These are phyloP conservation scores for Vigna reflexopilosa DNA, from an alignment of 306 rosid genomes.

Conservation along the genomic window DNA sequence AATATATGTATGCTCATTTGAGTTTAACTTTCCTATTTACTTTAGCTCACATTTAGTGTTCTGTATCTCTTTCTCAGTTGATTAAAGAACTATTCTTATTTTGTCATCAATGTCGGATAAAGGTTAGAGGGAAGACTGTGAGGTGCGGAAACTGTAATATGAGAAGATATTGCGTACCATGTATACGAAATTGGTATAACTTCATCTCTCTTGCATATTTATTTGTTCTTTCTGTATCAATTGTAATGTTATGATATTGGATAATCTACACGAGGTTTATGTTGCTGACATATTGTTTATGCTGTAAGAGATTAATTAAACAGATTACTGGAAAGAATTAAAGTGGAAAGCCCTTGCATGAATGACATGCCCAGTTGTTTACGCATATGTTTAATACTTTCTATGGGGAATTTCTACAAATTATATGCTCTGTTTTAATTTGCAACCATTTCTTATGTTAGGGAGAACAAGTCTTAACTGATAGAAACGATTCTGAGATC, in stretches of 20 bases:
- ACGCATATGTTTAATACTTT: neutral
- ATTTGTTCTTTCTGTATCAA: neutral
- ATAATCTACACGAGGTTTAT: neutral
- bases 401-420: neutral
- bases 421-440: neutral
- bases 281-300: neutral
- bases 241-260: constrained; percentile 10
- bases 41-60: too few relatives aligned
- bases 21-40: too few relatives aligned
- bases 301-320: neutral
- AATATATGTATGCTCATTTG: too few relatives aligned
- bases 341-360: neutral
- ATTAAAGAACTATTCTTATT: too few relatives aligned
- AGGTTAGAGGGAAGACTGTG: constrained; percentile 74
- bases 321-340: neutral
- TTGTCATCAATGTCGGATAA: constrained; percentile 94
- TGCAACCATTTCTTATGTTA: neutral
- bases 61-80: too few relatives aligned
- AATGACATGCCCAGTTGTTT: neutral
- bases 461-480: neutral
- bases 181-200: constrained; percentile 62
- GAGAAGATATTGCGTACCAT: constrained; percentile 69
- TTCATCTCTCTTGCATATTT: neutral
- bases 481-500: neutral
- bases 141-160: constrained; percentile 57